Percentiles rank a stretch among this genome's conserved stretches.
phyloP scores from a whole-genome alignment of 768 basidiomycete species.

The Suillus hirtellus region DNA sequence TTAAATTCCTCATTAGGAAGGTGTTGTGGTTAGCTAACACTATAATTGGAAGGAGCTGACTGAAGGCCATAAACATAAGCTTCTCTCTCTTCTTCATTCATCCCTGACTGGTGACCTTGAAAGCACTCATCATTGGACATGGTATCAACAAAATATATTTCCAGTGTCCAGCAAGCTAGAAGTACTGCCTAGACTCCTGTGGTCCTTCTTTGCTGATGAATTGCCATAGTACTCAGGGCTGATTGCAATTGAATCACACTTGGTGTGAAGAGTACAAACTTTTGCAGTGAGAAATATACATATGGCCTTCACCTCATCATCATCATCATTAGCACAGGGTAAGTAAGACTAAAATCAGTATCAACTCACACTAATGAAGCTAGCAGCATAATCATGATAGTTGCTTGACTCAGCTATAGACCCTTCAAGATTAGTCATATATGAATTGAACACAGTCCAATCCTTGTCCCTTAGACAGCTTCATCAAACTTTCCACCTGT shows the following conservation, averaged over 20 bases:
- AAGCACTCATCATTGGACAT: constrained; percentile 10
- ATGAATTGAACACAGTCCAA: background rate
- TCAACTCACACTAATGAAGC: background rate
- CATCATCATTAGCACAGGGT: background rate
- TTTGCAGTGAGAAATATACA: constrained; percentile 4
- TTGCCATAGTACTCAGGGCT: constrained; percentile 18
- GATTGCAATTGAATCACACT: constrained; percentile 21
- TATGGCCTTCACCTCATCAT: background rate
- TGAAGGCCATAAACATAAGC: too few species aligned
- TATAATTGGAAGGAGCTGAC: constrained; percentile 6
- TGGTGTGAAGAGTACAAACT: constrained; percentile 16
- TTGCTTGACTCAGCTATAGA: background rate
- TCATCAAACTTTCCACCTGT: background rate
- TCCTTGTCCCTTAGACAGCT: background rate
- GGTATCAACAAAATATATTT: constrained; percentile 14
- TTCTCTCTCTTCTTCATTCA: constrained; percentile 6
- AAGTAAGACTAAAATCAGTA: background rate
- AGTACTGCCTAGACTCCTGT: constrained; percentile 20
- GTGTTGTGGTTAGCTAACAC: constrained; percentile 4
- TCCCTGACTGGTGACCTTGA: background rate
- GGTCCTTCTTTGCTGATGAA: constrained; percentile 5
- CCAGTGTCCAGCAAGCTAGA: constrained; percentile 17
- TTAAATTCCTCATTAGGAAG: constrained; percentile 10
- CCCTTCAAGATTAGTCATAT: background rate
- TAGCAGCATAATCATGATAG: background rate